A percentile compares a stretch with the other conserved stretches of the same genome.
phyloP scores from a whole-genome alignment of 345 rosid species.

The Eucalyptus cloeziana region DNA sequence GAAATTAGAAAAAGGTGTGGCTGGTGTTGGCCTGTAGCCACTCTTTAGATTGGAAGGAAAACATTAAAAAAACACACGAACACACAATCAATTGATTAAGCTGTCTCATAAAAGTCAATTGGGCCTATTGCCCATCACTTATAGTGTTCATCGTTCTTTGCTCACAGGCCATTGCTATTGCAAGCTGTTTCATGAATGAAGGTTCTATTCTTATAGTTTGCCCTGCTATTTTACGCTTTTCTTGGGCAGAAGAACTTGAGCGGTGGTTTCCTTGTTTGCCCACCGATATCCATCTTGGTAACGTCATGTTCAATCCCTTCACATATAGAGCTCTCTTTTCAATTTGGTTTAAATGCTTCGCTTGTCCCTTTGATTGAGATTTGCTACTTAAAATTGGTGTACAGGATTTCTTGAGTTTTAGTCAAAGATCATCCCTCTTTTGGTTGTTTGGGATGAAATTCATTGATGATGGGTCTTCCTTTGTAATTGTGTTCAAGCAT shows the following conservation, averaged over 20 bases:
- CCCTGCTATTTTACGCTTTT: constrained; percentile 81
- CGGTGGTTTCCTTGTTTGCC: constrained; percentile 96
- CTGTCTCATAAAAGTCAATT: background rate
- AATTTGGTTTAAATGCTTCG: background rate
- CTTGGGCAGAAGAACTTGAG: constrained; percentile 97
- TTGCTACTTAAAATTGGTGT: background rate
- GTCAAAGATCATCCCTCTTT: background rate
- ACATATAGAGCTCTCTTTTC: background rate
- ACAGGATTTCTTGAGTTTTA: background rate
- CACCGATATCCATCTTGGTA: constrained; percentile 89
- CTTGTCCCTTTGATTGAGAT: background rate
- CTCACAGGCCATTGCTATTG: constrained; percentile 85
- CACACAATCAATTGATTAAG: background rate
- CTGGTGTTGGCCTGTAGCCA: background rate
- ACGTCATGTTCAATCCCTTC: background rate
- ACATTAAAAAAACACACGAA: background rate
- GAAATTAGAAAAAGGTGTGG: background rate
- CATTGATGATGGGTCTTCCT: background rate
- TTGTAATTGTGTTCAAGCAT: background rate
- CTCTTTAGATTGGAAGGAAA: background rate
- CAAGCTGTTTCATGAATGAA: constrained; percentile 65
- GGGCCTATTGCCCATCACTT: background rate
- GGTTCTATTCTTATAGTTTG: constrained; percentile 88
- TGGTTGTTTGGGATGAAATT: background rate
- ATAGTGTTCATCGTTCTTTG: background rate